Evolutionary conservation across 2,329 filamentous ascomycete genomes (phyloP).

Genomic region (Botrytis cinerea): DNA sequence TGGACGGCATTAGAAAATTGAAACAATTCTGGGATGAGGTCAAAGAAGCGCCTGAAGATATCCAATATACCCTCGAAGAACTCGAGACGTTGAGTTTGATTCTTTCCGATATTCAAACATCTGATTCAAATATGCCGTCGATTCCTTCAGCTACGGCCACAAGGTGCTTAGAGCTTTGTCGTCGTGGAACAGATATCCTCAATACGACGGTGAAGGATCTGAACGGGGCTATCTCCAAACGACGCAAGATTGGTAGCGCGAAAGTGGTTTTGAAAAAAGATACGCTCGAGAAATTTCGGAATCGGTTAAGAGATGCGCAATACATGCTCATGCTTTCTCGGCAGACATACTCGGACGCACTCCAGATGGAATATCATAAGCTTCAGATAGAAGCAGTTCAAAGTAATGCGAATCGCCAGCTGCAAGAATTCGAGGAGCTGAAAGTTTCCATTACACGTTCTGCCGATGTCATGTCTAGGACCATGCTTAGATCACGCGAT

Average conservation of each 20-base stretch:
- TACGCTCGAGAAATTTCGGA: background rate
- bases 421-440: background rate
- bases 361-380: background rate
- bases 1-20: background rate
- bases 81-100: background rate
- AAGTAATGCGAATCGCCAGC: background rate
- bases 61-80: background rate
- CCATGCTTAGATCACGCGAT: background rate
- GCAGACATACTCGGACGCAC: background rate
- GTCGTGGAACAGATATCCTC: background rate
- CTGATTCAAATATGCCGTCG: background rate
- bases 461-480: background rate
- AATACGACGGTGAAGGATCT: background rate
- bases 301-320: background rate
- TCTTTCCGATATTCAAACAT: background rate
- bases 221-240: background rate
- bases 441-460: background rate
- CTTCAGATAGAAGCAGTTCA: background rate
- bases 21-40: slow-evolving; percentile 10
- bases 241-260: background rate
- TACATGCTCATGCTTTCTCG: background rate
- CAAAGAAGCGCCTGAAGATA: slow-evolving; percentile 9
- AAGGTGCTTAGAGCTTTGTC: background rate
- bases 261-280: background rate
- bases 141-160: background rate